Evolutionary conservation across 305 asterid genomes (phyloP).

Genomic region (Solanum aculeatissimum): DNA sequence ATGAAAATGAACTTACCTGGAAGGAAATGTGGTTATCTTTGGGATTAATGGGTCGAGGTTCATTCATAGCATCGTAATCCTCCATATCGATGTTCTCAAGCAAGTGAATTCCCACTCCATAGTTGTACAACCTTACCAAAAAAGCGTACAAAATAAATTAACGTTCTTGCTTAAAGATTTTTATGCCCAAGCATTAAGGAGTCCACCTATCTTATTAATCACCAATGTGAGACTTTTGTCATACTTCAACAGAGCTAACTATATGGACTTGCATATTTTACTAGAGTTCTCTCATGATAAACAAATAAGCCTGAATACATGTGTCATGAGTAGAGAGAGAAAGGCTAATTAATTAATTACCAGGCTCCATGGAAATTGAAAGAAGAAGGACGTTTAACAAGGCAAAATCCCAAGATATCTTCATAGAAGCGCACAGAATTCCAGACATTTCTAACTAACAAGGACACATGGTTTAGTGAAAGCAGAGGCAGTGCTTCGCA

Average conservation of each 20-base stretch:
- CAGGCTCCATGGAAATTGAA: slow-evolving; percentile 28
- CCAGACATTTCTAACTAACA: slow-evolving; percentile 15
- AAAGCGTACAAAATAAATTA: background rate
- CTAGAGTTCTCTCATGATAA: background rate
- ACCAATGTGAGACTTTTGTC: too few relatives aligned
- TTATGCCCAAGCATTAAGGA: too few relatives aligned
- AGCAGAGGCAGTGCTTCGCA: slow-evolving; percentile 20
- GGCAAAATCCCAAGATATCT: slow-evolving; percentile 20
- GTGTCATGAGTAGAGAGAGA: background rate
- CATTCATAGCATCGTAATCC: background rate
- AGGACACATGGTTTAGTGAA: slow-evolving; percentile 24
- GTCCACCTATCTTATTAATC: too few relatives aligned
- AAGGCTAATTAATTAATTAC: background rate
- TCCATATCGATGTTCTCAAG: slow-evolving; percentile 12
- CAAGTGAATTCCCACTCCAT: slow-evolving; percentile 32
- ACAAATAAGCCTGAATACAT: background rate
- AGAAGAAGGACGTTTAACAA: slow-evolving; percentile 28
- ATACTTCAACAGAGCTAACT: too few relatives aligned
- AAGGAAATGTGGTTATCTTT: slow-evolving; percentile 31
- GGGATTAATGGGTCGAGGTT: slow-evolving; percentile 21
- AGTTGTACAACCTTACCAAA: slow-evolving; percentile 21
- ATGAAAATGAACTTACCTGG: slow-evolving; percentile 9
- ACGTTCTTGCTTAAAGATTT: too few relatives aligned
- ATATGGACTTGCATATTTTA: background rate
- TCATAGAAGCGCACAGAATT: slow-evolving; percentile 18